Evolutionary conservation across 768 basidiomycete genomes (phyloP), one percentile per base, ranked within the genome.

Genomic region (Leccinum boreale): DNA sequence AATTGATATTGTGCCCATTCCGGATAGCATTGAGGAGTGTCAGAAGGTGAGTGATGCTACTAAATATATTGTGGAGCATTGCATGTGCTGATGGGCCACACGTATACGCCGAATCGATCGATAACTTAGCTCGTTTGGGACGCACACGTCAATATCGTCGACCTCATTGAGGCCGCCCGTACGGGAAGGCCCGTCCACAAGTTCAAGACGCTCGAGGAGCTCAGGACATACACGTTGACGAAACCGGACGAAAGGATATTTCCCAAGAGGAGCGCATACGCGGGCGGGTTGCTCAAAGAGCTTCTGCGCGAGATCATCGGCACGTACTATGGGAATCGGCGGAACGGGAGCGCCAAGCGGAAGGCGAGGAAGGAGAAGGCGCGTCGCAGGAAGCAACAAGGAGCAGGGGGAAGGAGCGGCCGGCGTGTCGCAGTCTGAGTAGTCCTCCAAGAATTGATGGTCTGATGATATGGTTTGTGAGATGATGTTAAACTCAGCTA

Each of bases 61-160:
- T n/a, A n/a, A 7, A n/a, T 39, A n/a, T 39, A 39, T n/a, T 39
- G 17, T n/a, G 17, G 36, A 17, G 36, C 3, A 39, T 17, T 39
- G 3, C 4, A 39, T n/a, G 36, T 39, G 36, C 36, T 39, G 17
- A 39, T 17, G 17, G 17, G 17, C 17, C 33, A 33, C 36, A n/a
- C 36, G 17, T 15, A 8, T 17, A 55, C 6, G 5, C 31, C 2
- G 12, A 19, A 21, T 46, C 19, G 50, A 9, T 6, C n/a, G 24
- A 4, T 12, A 14, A 3, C 10, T 44, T 24, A 73, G 73, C 39
- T 53, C 9, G 57, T 72, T 2, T 59, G 61, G 56, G 62, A 61
- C 9, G 63, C 63, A 1, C 65, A 70, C 12, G 66, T 76, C 47
- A 73, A 76, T 45, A 62, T 74, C 4, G 62, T 71, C 23, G 70